Conservation (phyloP, 2,329 filamentous ascomycete genomes). For the Fusarium nurragi region DNA sequence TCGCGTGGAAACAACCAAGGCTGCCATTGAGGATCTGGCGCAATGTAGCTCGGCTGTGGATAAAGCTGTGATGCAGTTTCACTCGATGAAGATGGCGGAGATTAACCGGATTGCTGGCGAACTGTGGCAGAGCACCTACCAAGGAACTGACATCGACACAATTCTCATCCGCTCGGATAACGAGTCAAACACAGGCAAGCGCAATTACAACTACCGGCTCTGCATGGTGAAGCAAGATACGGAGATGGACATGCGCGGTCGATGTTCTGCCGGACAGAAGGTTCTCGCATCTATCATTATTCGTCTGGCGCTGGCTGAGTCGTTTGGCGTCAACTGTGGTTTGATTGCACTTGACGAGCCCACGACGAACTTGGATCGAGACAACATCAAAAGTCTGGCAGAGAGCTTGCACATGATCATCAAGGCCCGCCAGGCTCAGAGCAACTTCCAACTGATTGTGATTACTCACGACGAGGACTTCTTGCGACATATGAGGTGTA, state of each 20-base stretch:
- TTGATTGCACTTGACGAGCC: conserved; percentile 97
- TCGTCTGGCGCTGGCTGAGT: conserved; percentile 92
- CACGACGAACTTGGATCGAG: conserved; percentile 93
- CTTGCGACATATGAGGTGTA: conserved; percentile 89
- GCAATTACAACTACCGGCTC: conserved; percentile 95
- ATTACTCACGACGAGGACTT: conserved; percentile 99
- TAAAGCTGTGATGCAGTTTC: conserved; percentile 97
- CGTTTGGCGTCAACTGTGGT: conserved; percentile 94
- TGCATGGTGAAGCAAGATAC: conserved; percentile 98
- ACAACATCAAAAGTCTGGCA: conserved; percentile 93
- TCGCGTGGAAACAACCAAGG: conserved; percentile 89
- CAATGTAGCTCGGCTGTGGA: conserved; percentile 87
- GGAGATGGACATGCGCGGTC: conserved; percentile 99
- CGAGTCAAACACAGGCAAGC: conserved; percentile 76
- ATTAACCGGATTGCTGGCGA: conserved; percentile 95
- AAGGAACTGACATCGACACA: conserved; percentile 95
- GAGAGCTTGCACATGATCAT: conserved; percentile 89
- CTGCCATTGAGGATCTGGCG: conserved; percentile 87
- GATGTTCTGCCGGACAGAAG: conserved; percentile 96
- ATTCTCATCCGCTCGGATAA: conserved; percentile 94
- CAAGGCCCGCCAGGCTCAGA: conserved; percentile 80
- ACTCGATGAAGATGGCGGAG: conserved; percentile 96
- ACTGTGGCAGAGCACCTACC: conserved; percentile 96
- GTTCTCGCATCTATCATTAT: conserved; percentile 98
- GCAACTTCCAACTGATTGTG: conserved; percentile 97